Evolutionary conservation across 1,139 yeast species (phyloP), one percentile per base, ranked within the genome.

Genomic region (Hemisphaericaspora subhashii): DNA sequence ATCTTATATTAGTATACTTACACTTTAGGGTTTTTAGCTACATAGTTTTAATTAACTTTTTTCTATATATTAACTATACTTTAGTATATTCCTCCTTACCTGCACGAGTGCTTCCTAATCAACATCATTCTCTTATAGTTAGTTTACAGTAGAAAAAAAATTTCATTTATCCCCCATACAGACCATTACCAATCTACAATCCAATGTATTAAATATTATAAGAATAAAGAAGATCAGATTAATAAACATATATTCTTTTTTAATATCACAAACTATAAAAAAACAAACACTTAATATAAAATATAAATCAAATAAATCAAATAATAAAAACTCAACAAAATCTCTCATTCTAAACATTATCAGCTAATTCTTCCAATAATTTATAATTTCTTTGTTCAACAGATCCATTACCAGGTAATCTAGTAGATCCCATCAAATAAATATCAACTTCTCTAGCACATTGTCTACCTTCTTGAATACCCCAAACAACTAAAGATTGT

Each of bases 381-480:
- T 79, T 81, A 65, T 75, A 86, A 62, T 84, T 80, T 64, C 96
- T 81, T 65, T 83, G 87, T 52, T 84, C 87, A 57, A 92, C 85
- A 29, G 96, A 84, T 39, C 98, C 98, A 57, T 86, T 86, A 33
- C 96, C 96, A 45, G 98, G 98, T 54, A 92, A 77, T 58, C 87
- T 77, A 25, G 96, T 77, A 46, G 77, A 66, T 24, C 92, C 89
- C 81, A 82, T 81, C 63, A 92, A 74, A 62, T 64, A 86, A 53
- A 72, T 65, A 59, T 92, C 98, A 46, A 92, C 94, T 55, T 87
- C 90, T 53, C 96, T 79, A 29, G 98, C 98, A 77, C 96, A 87
- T 67, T 92, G 97, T 72, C 98, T 83, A 53, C 98, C 98, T 70
- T 92, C 98, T 69, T 92, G 98, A 54, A 92, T 92, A 69, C 98